Evolutionary conservation across 1,139 yeast genomes (phyloP).

Genomic region (Pichia sp.): DNA sequence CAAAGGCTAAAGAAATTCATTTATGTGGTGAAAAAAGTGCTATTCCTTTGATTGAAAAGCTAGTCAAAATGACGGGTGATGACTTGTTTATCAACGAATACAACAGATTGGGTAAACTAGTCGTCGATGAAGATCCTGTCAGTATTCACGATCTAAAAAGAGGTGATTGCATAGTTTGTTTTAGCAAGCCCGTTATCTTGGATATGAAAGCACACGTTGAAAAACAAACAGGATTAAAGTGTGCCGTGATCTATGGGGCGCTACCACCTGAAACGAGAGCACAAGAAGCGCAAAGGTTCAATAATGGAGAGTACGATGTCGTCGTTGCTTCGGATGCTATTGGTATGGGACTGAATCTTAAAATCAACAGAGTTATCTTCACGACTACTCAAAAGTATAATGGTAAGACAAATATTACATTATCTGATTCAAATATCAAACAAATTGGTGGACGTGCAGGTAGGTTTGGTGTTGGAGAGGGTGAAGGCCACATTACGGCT

Average conservation of each 20-base stretch:
- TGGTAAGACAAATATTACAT: slow-evolving; percentile 47
- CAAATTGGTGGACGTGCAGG: slow-evolving; percentile 99
- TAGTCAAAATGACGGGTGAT: slow-evolving; percentile 74
- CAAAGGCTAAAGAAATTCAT: slow-evolving; percentile 79
- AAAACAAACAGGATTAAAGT: slow-evolving; percentile 53
- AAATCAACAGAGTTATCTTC: slow-evolving; percentile 78
- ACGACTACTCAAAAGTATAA: slow-evolving; percentile 65
- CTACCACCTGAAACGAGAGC: slow-evolving; percentile 93
- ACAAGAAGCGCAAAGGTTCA: slow-evolving; percentile 75
- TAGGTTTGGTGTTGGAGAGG: slow-evolving; percentile 43
- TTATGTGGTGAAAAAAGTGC: slow-evolving; percentile 90
- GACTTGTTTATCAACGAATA: slow-evolving; percentile 63
- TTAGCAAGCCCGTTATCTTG: slow-evolving; percentile 68
- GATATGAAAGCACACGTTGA: slow-evolving; percentile 65
- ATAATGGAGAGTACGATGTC: slow-evolving; percentile 68
- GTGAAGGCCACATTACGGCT: slow-evolving; percentile 60
- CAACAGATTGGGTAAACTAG: slow-evolving; percentile 68
- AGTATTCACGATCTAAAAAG: slow-evolving; percentile 39
- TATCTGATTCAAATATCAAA: slow-evolving; percentile 66
- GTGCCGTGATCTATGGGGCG: slow-evolving; percentile 95
- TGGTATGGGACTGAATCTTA: slow-evolving; percentile 93
- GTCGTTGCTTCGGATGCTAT: slow-evolving; percentile 95
- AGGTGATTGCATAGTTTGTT: slow-evolving; percentile 91
- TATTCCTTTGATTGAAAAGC: slow-evolving; percentile 55
- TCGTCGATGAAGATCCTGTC: slow-evolving; percentile 45